Evolutionary conservation across 108 stramenopile species (phyloP).

Genomic region (Cylindrotheca fusiformis): DNA sequence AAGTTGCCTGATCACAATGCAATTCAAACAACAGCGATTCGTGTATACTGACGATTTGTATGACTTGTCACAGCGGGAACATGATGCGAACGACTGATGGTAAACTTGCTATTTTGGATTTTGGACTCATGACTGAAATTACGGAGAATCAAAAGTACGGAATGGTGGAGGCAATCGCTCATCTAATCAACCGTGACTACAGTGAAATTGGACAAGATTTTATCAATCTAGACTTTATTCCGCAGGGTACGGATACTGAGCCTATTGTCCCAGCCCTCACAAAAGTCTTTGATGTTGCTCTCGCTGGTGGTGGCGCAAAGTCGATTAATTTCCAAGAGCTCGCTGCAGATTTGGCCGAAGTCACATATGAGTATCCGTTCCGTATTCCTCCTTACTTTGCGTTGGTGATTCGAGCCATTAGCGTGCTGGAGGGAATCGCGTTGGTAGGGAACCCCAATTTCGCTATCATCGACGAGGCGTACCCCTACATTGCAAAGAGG

Average conservation of each 20-base stretch:
- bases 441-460: constrained; percentile 93
- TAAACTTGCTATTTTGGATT: constrained; percentile 91
- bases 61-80: constrained; percentile 58
- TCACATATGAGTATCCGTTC: constrained; percentile 91
- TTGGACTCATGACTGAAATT: constrained; percentile 94
- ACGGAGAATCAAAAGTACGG: constrained; percentile 93
- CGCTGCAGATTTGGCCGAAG: constrained; percentile 90
- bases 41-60: no score
- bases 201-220: constrained; percentile 92
- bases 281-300: constrained; percentile 91
- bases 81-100: constrained; percentile 92
- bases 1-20: constrained; percentile 13
- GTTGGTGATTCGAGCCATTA: constrained; percentile 89
- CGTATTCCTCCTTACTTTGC: constrained; percentile 94
- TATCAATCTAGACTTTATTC: constrained; percentile 91
- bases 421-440: constrained; percentile 93
- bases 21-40: neutral
- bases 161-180: constrained; percentile 95
- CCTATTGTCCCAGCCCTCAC: constrained; percentile 93
- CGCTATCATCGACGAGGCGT: constrained; percentile 91
- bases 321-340: constrained; percentile 94
- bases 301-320: constrained; percentile 96
- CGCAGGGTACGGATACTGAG: constrained; percentile 80
- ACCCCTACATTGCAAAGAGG: constrained; percentile 90
- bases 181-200: constrained; percentile 92